Base-by-base conservation (phyloP, 2,329 filamentous ascomycete genomes). In the Juglanconis oblonga region DNA sequence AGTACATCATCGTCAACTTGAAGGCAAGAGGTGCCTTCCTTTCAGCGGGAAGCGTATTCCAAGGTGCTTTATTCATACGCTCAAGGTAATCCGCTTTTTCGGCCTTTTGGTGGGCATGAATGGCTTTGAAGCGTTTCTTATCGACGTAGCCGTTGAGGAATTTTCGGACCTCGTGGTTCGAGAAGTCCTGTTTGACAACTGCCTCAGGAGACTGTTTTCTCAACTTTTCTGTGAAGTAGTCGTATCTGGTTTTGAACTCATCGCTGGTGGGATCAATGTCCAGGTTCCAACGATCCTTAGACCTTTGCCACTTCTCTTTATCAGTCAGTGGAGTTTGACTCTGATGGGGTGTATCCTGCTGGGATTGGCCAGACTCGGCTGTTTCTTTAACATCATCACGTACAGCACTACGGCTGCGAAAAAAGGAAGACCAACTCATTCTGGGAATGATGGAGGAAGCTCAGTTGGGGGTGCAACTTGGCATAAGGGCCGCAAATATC, bases 1-100 rank as follows among this genome's bases (percentile, higher is more conserved):
- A 81, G 66, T 76, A 80, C 49, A 79, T 69, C 69, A 80, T 73
- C 0, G 78, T 69, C 59, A 82, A 59, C 65, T 79, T 81, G n/a
- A 74, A 71, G 3, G 70, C 69, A 14, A 79, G 58, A 1, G 55
- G 56, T 1, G 54, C 54, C 14, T 31, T 55, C 32, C 38, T 44
- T 4, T 29, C 24, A n/a, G 35, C 52, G 9, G 10, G 11, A 5
- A 8, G 9, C 5, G 32, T 44, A 47, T 24, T 29, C 56, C 58
- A 60, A 9, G 56, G 48, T 6, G 48, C 8, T 11, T 14, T 24
- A 6, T 33, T 14, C 24, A 55, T 38, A 11, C 24, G 35, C 5
- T 31, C n/a, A 6, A 24, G 17, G 40, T 33, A 55, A 11, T 47
- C 59, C 2, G 44, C 48, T 4, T 56, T 56, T 31, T 62, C 55